These are phyloP conservation scores for Tulasnella sp. DNA, from an alignment of 768 basidiomycete genomes.

Conservation along the genomic window DNA sequence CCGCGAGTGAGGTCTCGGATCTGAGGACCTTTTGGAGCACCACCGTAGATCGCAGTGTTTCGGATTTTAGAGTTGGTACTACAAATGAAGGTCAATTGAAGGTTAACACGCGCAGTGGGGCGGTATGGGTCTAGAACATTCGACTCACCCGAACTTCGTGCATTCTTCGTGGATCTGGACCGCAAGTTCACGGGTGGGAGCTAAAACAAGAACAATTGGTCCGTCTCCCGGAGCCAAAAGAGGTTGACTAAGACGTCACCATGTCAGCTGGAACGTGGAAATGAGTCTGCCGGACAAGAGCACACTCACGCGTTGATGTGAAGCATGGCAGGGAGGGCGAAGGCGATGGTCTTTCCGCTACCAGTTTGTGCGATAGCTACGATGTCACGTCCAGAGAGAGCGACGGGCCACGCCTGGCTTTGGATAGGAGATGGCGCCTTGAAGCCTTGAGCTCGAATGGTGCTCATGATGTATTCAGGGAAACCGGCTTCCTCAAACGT, in stretches of 20 bases:
- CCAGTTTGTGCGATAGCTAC: constrained; percentile 98
- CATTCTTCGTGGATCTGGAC: constrained; percentile 99
- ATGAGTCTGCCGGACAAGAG: constrained; percentile 31
- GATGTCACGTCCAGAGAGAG: constrained; percentile 86
- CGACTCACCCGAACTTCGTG: constrained; percentile 86
- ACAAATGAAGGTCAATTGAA: background rate
- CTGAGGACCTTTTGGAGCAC: constrained; percentile 97
- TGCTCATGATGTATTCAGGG: constrained; percentile 91
- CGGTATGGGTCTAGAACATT: background rate
- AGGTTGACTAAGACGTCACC: constrained; percentile 62
- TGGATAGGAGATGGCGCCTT: constrained; percentile 89
- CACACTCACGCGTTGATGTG: constrained; percentile 93
- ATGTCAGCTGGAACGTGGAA: background rate
- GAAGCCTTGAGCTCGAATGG: constrained; percentile 94
- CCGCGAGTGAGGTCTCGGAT: constrained; percentile 97
- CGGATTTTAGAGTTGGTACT: constrained; percentile 91
- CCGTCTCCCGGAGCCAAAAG: constrained; percentile 91
- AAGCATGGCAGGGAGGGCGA: constrained; percentile 97
- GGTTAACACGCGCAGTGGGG: background rate
- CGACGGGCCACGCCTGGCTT: constrained; percentile 99
- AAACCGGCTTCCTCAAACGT: constrained; percentile 94
- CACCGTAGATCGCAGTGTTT: constrained; percentile 98
- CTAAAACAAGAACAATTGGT: constrained; percentile 93
- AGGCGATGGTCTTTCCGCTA: constrained; percentile 97
- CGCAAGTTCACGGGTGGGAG: constrained; percentile 96